Evolutionary conservation across 2,329 filamentous ascomycete species (phyloP), one percentile per base, ranked within the genome.

Genomic region (Acephala macrosclerotiorum): DNA sequence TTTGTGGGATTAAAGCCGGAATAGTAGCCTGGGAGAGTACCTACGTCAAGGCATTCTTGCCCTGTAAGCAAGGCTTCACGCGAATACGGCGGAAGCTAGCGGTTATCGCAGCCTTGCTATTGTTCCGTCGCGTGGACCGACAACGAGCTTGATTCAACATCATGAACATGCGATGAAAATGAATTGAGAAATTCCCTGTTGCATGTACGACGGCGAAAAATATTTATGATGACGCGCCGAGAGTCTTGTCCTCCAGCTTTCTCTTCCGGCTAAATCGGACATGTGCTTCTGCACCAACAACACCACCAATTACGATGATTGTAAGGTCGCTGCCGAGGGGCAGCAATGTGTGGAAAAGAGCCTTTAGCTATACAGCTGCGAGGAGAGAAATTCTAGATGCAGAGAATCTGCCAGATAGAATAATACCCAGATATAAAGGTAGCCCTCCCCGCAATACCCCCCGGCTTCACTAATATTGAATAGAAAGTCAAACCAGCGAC

Each of bases 401-500:
- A 29, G 77, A 80, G 5, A 72, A 78, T 25, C 81, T 90, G 7
- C 83, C 84, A 2, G 77, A 83, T 56, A 85, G 89, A 61, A 81
- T 89, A 51, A 78, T 85, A n/a, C 89, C 90, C 11, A 82, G 81
- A 70, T 92, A 91, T 77, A 83, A 87, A 78, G 85, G 89, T 80
- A 87, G 80, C 69, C 79, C 81, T 61, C 11, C 22, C 56, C 42
- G 16, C 22, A 16, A 14, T 26, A 38, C 55, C 6, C 3, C 63
- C 25, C 56, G 81, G 80, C 85, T 42, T 84, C 85, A 65, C 72
- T 79, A 60, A 77, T 64, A 33, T 45, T 63, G 57, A 25, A 47
- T 59, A 87, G 87, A 89, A 75, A 86, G 82, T 20, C 81, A 78
- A 33, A 79, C 82, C 33, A 86, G 85, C 73, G 88, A 90, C 53